These are phyloP conservation scores for Ceratorhiza oryzae-sativae DNA, from an alignment of 1,284 basidiomycete species.

Conservation along the genomic window DNA sequence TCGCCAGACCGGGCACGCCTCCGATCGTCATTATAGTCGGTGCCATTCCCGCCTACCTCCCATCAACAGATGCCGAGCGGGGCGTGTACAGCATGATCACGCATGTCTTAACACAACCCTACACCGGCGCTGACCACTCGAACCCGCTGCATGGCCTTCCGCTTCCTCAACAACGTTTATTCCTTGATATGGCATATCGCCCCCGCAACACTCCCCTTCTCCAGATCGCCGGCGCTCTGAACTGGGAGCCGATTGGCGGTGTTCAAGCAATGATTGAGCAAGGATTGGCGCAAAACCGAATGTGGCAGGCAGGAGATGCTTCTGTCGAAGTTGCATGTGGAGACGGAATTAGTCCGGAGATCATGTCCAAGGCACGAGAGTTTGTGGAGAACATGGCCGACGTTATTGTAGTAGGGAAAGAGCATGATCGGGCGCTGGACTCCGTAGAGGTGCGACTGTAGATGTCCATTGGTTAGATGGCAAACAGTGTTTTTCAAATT, in stretches of 20 bases:
- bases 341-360: constrained; percentile 10
- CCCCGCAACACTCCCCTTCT: constrained; percentile 49
- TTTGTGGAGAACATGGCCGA: constrained; percentile 38
- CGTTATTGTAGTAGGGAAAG: constrained; percentile 34
- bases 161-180: constrained; percentile 45
- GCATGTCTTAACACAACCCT: constrained; percentile 24
- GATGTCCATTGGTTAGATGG: too few relatives aligned
- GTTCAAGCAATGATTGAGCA: constrained; percentile 52
- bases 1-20: constrained; percentile 5
- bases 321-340: constrained; percentile 29
- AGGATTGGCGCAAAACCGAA: constrained; percentile 50
- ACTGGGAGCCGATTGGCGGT: constrained; percentile 48
- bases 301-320: constrained; percentile 42
- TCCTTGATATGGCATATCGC: constrained; percentile 53
- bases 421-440: constrained; percentile 34
- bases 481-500: too few relatives aligned
- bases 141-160: constrained; percentile 41
- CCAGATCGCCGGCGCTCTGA: constrained; percentile 43
- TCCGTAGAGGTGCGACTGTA: constrained; percentile 11
- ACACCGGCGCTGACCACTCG: constrained; percentile 8
- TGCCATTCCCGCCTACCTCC: constrained; percentile 39
- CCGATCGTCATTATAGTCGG: constrained; percentile 39
- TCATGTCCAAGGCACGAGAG: constrained; percentile 19
- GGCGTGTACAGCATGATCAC: constrained; percentile 30
- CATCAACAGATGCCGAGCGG: constrained; percentile 36